Evolutionary conservation across 2,329 filamentous ascomycete genomes (phyloP).

Genomic region (Talaromyces pinophilus): DNA sequence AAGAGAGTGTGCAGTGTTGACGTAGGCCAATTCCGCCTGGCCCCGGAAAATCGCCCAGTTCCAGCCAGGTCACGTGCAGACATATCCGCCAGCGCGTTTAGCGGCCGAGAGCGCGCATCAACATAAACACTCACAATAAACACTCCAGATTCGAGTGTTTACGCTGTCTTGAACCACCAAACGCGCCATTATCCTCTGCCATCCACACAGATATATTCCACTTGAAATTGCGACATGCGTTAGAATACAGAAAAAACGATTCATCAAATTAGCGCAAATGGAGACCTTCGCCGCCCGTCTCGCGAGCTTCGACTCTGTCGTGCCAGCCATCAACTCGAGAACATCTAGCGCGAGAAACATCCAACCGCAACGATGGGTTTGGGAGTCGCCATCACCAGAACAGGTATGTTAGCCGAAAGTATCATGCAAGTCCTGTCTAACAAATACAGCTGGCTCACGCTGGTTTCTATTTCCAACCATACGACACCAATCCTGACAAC

Average conservation of each 20-base stretch:
- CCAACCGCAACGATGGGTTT: slow-evolving; percentile 71
- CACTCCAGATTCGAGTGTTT: background rate
- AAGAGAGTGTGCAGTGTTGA: slow-evolving; percentile 2
- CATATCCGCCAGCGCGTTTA: slow-evolving; percentile 13
- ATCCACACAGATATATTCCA: background rate
- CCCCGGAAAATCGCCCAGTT: slow-evolving; percentile 6
- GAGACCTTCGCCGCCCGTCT: slow-evolving; percentile 74
- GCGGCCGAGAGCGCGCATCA: slow-evolving; percentile 9
- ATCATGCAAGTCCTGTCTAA: slow-evolving; percentile 13
- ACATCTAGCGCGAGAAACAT: slow-evolving; percentile 64
- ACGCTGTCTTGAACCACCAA: background rate
- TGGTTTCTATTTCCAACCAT: slow-evolving; percentile 86
- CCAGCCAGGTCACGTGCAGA: slow-evolving; percentile 12
- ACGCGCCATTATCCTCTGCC: background rate
- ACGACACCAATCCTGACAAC: slow-evolving; percentile 76
- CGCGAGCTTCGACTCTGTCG: slow-evolving; percentile 71
- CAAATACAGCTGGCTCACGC: slow-evolving; percentile 73
- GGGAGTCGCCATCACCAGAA: slow-evolving; percentile 65
- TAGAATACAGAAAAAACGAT: background rate
- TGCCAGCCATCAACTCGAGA: slow-evolving; percentile 66
- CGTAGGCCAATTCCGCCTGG: slow-evolving; percentile 15
- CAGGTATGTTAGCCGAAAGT: slow-evolving; percentile 54
- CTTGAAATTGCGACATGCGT: background rate
- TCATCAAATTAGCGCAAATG: slow-evolving; percentile 45
- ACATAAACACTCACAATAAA: slow-evolving; percentile 8